Evolutionary conservation across 352 stramenopile genomes (phyloP).

Genomic region (Phytophthora kernoviae): DNA sequence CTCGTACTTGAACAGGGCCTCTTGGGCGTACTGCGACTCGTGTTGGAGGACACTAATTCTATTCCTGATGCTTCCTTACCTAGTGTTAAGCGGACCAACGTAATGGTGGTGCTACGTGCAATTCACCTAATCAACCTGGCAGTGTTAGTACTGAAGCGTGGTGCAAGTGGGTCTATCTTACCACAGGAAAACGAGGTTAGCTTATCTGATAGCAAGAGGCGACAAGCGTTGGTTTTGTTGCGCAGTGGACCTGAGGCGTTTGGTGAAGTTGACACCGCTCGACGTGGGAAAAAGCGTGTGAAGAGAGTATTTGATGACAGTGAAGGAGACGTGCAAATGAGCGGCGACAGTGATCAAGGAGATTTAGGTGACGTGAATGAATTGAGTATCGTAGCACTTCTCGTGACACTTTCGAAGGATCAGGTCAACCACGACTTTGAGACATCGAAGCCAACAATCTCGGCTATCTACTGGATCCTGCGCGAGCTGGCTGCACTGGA

Average conservation of each 20-base stretch:
- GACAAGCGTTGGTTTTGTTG: conserved; percentile 49
- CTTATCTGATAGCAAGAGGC: conserved; percentile 52
- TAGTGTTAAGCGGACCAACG: conserved; percentile 58
- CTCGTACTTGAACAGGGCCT: conserved; percentile 71
- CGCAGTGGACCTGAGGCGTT: conserved; percentile 67
- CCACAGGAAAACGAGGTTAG: conserved; percentile 32
- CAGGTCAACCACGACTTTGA: conserved; percentile 81
- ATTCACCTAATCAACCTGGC: conserved; percentile 75
- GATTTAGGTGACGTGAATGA: conserved; percentile 61
- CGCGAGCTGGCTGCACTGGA: conserved; percentile 66
- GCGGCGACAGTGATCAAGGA: conserved; percentile 72
- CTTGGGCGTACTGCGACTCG: conserved; percentile 64
- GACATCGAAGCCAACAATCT: conserved; percentile 78
- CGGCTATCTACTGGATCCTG: conserved; percentile 83
- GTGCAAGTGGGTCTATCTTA: conserved; percentile 11
- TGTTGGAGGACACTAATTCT: conserved; percentile 62
- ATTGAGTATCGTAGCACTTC: conserved; percentile 62
- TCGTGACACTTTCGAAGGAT: conserved; percentile 66
- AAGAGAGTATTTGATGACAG: conserved; percentile 56
- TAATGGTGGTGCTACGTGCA: conserved; percentile 67
- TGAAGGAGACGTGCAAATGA: conserved; percentile 69
- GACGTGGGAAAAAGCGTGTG: conserved; percentile 69
- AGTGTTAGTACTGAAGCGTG: conserved; percentile 63
- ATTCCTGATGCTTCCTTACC: conserved; percentile 6
- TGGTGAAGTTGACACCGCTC: conserved; percentile 52